Percentiles rank a stretch among this genome's conserved stretches.
Conservation (phyloP, 1,284 basidiomycete species). For the Ceratobasidium sp. region DNA sequence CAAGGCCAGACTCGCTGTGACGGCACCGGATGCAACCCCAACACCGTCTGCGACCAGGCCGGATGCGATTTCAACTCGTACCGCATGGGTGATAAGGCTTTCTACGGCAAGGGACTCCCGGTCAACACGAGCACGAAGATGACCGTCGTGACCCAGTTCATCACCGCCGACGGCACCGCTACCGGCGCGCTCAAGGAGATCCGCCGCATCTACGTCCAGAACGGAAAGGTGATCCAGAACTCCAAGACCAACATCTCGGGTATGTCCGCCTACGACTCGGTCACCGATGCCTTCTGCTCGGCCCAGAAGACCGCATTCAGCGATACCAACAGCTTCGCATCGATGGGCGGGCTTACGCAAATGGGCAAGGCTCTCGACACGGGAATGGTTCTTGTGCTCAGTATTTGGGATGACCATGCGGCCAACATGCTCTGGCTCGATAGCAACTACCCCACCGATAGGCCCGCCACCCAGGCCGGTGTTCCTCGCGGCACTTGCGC, state of each 20-base stretch:
- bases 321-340: conserved; percentile 64
- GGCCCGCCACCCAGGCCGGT: conserved; percentile 62
- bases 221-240: conserved; percentile 67
- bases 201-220: conserved; percentile 68
- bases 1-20: conserved; percentile 46
- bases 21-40: conserved; percentile 49
- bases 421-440: conserved; percentile 74
- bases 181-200: conserved; percentile 65
- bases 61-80: conserved; percentile 72
- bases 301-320: conserved; percentile 61
- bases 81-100: conserved; percentile 65
- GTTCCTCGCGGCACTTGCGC: conserved; percentile 68
- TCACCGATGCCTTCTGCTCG: conserved; percentile 62
- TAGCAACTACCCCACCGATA: conserved; percentile 65
- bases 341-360: conserved; percentile 61
- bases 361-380: conserved; percentile 63
- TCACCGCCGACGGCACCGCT: conserved; percentile 64
- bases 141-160: conserved; percentile 70
- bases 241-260: conserved; percentile 57
- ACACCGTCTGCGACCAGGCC: conserved; percentile 58
- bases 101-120: conserved; percentile 60
- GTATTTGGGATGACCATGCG: conserved; percentile 70
- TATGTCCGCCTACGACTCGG: conserved; percentile 56
- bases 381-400: conserved; percentile 70
- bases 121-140: conserved; percentile 65